Percentiles rank a stretch among this genome's conserved stretches.
Evolutionary conservation across 2,329 filamentous ascomycete genomes (phyloP).

Genomic region (Diaporthe vexans): DNA sequence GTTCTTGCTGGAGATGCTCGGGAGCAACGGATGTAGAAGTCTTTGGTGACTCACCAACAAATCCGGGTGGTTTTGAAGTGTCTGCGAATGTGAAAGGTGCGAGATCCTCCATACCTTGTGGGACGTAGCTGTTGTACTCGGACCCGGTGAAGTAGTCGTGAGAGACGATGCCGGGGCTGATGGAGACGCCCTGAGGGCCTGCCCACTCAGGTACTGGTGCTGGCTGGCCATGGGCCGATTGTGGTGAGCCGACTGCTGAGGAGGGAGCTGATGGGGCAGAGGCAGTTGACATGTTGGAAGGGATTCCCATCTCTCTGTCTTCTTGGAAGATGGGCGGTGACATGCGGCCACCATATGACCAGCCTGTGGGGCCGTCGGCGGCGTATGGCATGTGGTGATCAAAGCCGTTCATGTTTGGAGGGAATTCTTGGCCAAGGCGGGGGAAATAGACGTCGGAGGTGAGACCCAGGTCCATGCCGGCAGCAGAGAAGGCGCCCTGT

Average conservation of each 20-base stretch:
- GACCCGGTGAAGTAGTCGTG: slow-evolving; percentile 65
- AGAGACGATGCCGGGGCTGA: slow-evolving; percentile 75
- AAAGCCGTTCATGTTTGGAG: slow-evolving; percentile 58
- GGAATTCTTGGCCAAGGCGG: slow-evolving; percentile 56
- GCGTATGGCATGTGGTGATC: slow-evolving; percentile 60
- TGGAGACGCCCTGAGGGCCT: slow-evolving; percentile 65
- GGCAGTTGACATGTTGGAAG: slow-evolving; percentile 71
- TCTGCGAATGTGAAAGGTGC: slow-evolving; percentile 62
- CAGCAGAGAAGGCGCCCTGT: slow-evolving; percentile 56
- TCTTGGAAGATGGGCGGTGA: slow-evolving; percentile 66
- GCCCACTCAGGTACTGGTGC: slow-evolving; percentile 73
- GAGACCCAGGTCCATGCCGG: slow-evolving; percentile 63
- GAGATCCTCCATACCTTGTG: slow-evolving; percentile 64
- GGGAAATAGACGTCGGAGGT: slow-evolving; percentile 62
- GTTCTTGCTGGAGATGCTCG: slow-evolving; percentile 28
- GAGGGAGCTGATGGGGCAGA: slow-evolving; percentile 75
- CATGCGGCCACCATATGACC: slow-evolving; percentile 61
- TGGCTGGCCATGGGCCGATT: slow-evolving; percentile 71
- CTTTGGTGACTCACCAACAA: slow-evolving; percentile 69
- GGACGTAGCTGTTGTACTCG: slow-evolving; percentile 68
- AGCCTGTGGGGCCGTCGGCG: slow-evolving; percentile 57
- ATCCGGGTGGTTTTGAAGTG: slow-evolving; percentile 60
- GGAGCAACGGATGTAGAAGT: slow-evolving; percentile 50
- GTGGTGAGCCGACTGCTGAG: slow-evolving; percentile 77
- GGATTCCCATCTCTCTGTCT: slow-evolving; percentile 63